Percentiles rank a stretch among this genome's conserved stretches.
Evolutionary conservation across 495 filamentous ascomycete species (phyloP).

Genomic region (Podospora appendiculata): DNA sequence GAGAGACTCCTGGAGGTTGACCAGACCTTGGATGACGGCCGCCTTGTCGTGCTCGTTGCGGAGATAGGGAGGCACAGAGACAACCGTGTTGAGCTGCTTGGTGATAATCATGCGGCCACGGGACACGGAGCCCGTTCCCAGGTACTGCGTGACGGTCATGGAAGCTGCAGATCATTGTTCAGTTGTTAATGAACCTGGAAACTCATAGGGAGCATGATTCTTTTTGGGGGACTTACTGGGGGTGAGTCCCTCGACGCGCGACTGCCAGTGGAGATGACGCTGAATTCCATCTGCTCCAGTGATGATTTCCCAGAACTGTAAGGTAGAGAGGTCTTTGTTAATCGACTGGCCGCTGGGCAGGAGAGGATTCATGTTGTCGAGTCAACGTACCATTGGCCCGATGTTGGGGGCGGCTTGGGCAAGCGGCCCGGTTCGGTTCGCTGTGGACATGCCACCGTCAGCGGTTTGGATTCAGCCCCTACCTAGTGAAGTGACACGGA

Average conservation of each 20-base stretch:
- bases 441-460: constrained; percentile 12
- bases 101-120: constrained; percentile 54
- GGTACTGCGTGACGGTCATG: constrained; percentile 59
- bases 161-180: constrained; percentile 15
- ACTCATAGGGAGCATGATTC: not conserved
- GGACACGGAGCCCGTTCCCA: constrained; percentile 50
- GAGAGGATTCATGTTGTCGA: not conserved
- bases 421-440: constrained; percentile 50
- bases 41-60: constrained; percentile 37
- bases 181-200: not conserved
- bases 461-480: not conserved
- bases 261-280: constrained; percentile 55
- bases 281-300: constrained; percentile 51
- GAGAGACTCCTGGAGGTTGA: constrained; percentile 49
- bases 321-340: not conserved
- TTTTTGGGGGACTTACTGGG: constrained; percentile 20
- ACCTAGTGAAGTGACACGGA: too few relatives aligned
- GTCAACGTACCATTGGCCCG: constrained; percentile 35
- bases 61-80: constrained; percentile 45
- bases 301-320: constrained; percentile 44
- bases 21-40: constrained; percentile 45
- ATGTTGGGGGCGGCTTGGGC: constrained; percentile 62
- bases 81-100: constrained; percentile 42
- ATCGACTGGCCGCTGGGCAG: too few relatives aligned
- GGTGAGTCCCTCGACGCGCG: constrained; percentile 46